Percentiles rank a stretch among this genome's conserved stretches.
phyloP scores from a whole-genome alignment of 192 early-diverging fungal species.

The Coemansia sp. region DNA sequence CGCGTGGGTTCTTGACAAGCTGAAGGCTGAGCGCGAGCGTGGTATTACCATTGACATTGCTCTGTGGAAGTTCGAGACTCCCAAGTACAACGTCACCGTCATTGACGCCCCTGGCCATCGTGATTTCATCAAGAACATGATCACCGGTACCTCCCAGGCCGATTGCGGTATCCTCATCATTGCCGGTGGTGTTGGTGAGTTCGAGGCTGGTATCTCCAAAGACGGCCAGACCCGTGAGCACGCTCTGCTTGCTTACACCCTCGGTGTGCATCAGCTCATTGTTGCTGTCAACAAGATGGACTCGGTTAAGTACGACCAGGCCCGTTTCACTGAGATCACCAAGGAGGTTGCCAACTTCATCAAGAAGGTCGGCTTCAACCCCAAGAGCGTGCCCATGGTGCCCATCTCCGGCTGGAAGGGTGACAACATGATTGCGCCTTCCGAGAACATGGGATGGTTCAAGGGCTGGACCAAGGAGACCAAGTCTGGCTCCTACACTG shows the following conservation, averaged over 20 bases:
- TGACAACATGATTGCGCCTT: conserved; percentile 97
- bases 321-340: conserved; percentile 93
- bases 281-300: conserved; percentile 99
- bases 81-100: conserved; percentile 96
- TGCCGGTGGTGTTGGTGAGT: conserved; percentile 86
- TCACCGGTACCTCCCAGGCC: conserved; percentile 98
- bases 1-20: conserved; percentile 99
- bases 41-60: conserved; percentile 99
- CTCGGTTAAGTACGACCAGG: conserved; percentile 92
- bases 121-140: conserved; percentile 99
- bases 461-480: conserved; percentile 95
- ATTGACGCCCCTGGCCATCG: conserved; percentile 99
- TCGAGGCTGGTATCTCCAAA: conserved; percentile 99
- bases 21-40: conserved; percentile 99
- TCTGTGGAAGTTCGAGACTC: conserved; percentile 96
- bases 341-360: conserved; percentile 94
- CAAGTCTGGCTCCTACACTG: conserved; percentile 66
- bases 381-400: conserved; percentile 88
- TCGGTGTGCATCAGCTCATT: conserved; percentile 98
- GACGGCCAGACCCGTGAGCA: conserved; percentile 99
- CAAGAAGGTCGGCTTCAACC: conserved; percentile 98
- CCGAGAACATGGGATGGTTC: conserved; percentile 95
- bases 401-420: conserved; percentile 99
- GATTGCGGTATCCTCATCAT: conserved; percentile 98
- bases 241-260: conserved; percentile 95